phyloP scores from a whole-genome alignment of 2,329 filamentous ascomycete genomes.

The Hysterium pulicare region DNA sequence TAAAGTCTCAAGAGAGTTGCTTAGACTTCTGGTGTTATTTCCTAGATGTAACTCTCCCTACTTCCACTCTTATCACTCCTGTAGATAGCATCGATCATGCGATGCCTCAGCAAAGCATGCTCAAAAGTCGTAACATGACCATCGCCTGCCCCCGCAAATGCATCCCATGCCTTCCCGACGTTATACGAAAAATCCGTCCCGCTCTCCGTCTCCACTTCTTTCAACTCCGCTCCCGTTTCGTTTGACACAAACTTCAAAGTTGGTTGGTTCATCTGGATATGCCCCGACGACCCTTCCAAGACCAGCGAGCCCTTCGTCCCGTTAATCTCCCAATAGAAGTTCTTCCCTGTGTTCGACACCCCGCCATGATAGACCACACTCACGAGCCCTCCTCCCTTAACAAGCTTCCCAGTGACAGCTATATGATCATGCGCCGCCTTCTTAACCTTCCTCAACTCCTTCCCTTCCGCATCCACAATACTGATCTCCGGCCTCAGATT shows the following conservation, averaged over 20 bases:
- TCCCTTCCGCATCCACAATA: slow-evolving; percentile 17
- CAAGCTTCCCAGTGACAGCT: slow-evolving; percentile 19
- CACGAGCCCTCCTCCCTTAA: slow-evolving; percentile 21
- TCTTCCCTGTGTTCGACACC: slow-evolving; percentile 16
- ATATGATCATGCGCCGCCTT: slow-evolving; percentile 30
- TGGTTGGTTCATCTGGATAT: slow-evolving; percentile 45
- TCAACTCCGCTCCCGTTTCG: slow-evolving; percentile 44
- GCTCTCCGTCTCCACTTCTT: slow-evolving; percentile 48
- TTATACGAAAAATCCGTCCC: slow-evolving; percentile 48
- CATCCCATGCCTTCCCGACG: slow-evolving; percentile 57
- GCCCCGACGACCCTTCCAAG: slow-evolving; percentile 25
- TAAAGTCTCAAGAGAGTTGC: too few relatives aligned
- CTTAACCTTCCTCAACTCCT: slow-evolving; percentile 13
- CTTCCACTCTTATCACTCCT: slow-evolving; percentile 29
- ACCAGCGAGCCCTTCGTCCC: slow-evolving; percentile 35
- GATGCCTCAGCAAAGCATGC: slow-evolving; percentile 32
- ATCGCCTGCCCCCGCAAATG: slow-evolving; percentile 42
- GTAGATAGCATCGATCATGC: slow-evolving; percentile 36
- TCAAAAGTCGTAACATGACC: slow-evolving; percentile 30
- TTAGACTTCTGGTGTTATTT: too few relatives aligned
- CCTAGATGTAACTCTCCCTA: slow-evolving; percentile 20
- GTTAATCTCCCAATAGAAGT: slow-evolving; percentile 38
- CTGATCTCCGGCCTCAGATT: slow-evolving; percentile 19
- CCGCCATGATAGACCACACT: slow-evolving; percentile 21
- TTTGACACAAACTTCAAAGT: slow-evolving; percentile 27